phyloP scores from a whole-genome alignment of 2,329 filamentous ascomycete species.

The Aureobasidium sp. region DNA sequence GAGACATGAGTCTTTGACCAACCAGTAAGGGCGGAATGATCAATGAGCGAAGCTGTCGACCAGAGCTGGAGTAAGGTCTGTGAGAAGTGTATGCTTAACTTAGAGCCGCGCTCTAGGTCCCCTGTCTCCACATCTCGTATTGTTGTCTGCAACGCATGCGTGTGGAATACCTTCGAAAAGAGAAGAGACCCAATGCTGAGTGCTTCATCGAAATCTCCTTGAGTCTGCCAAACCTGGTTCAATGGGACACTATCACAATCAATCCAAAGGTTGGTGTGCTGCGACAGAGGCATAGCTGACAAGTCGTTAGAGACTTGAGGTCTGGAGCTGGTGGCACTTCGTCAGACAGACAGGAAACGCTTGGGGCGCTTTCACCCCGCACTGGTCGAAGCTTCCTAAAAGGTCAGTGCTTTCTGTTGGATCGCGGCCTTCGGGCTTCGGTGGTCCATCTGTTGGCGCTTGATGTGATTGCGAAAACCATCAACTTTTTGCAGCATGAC shows the following conservation, averaged over 20 bases:
- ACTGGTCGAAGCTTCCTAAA: background rate
- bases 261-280: background rate
- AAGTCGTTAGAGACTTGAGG: background rate
- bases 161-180: background rate
- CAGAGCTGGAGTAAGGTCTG: background rate
- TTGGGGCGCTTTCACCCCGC: background rate
- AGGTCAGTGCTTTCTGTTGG: background rate
- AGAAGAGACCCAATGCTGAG: background rate
- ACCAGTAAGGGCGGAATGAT: background rate
- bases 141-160: background rate
- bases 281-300: background rate
- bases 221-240: too few relatives aligned
- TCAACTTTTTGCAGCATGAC: slow-evolving; percentile 1
- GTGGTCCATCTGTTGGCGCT: background rate
- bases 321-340: background rate
- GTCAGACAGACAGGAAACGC: background rate
- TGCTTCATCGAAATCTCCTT: too few relatives aligned
- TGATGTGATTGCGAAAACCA: background rate
- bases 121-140: background rate
- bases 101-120: background rate
- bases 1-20: background rate
- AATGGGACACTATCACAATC: too few relatives aligned
- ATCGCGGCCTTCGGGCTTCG: background rate
- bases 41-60: background rate
- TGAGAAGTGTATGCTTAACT: background rate